phyloP scores from a whole-genome alignment of 495 filamentous ascomycete species.

The Penicillium taxi region DNA sequence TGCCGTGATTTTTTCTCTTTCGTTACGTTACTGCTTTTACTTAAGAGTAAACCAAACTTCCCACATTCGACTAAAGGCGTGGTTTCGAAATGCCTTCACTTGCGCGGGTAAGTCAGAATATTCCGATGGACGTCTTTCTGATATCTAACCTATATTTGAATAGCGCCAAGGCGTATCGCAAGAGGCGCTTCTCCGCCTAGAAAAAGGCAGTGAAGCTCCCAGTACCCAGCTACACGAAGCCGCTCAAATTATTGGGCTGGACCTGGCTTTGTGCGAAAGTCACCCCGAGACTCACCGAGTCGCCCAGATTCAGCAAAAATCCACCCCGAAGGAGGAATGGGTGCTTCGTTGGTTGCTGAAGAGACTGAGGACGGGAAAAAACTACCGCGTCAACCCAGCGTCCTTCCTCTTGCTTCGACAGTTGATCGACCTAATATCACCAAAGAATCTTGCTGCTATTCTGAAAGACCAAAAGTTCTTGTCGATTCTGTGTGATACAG shows the following conservation, averaged over 20 bases:
- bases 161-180: constrained; percentile 39
- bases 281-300: constrained; percentile 27
- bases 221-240: constrained; percentile 37
- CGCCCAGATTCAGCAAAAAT: constrained; percentile 17
- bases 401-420: constrained; percentile 45
- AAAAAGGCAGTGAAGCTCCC: constrained; percentile 41
- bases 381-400: constrained; percentile 34
- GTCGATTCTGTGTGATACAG: constrained; percentile 31
- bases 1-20: constrained; percentile 21
- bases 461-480: constrained; percentile 46
- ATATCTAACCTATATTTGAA: constrained; percentile 12
- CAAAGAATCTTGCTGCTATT: constrained; percentile 39
- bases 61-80: constrained; percentile 6
- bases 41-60: constrained; percentile 7
- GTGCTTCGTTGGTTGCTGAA: constrained; percentile 60
- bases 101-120: constrained; percentile 31
- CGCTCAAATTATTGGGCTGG: constrained; percentile 41
- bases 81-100: constrained; percentile 34
- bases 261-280: constrained; percentile 30
- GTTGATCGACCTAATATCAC: constrained; percentile 38
- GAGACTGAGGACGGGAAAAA: constrained; percentile 41
- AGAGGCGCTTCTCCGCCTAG: constrained; percentile 44
- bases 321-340: constrained; percentile 55
- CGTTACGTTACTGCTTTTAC: constrained; percentile 20
- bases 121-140: neutral